phyloP scores from a whole-genome alignment of 768 basidiomycete genomes.

The Crepidotus variabilis region DNA sequence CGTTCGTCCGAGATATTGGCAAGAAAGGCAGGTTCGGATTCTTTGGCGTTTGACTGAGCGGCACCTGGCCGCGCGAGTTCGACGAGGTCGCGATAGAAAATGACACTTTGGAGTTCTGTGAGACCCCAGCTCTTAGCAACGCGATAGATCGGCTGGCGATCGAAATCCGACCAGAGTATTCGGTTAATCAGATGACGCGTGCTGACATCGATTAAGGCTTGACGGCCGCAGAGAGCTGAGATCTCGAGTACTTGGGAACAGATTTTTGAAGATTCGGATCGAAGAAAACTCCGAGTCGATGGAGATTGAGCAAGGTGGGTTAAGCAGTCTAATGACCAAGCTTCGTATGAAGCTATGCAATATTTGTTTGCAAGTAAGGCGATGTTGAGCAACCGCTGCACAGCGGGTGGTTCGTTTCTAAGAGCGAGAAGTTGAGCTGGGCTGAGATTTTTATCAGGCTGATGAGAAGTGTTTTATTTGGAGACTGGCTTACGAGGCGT shows the following conservation, averaged over 20 bases:
- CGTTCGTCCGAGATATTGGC: constrained; percentile 25
- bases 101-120: constrained; percentile 41
- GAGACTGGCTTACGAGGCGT: constrained; percentile 37
- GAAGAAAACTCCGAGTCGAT: constrained; percentile 26
- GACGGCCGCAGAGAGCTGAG: constrained; percentile 46
- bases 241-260: constrained; percentile 48
- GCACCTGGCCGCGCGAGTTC: constrained; percentile 29
- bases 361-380: constrained; percentile 46
- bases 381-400: constrained; percentile 44
- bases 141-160: constrained; percentile 45
- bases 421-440: constrained; percentile 33
- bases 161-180: constrained; percentile 50
- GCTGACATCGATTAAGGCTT: constrained; percentile 43
- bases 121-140: constrained; percentile 39
- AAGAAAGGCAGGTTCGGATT: constrained; percentile 23
- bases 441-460: constrained; percentile 16
- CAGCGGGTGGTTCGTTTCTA: constrained; percentile 17
- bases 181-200: constrained; percentile 44
- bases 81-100: constrained; percentile 49
- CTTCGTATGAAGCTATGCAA: constrained; percentile 38
- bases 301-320: constrained; percentile 30
- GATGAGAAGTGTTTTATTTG: background rate
- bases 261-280: constrained; percentile 25
- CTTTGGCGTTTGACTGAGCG: constrained; percentile 14
- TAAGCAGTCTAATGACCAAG: constrained; percentile 39